These are phyloP conservation scores for Hemerocallis citrina DNA, from an alignment of 106 monocot genomes.

Conservation along the genomic window DNA sequence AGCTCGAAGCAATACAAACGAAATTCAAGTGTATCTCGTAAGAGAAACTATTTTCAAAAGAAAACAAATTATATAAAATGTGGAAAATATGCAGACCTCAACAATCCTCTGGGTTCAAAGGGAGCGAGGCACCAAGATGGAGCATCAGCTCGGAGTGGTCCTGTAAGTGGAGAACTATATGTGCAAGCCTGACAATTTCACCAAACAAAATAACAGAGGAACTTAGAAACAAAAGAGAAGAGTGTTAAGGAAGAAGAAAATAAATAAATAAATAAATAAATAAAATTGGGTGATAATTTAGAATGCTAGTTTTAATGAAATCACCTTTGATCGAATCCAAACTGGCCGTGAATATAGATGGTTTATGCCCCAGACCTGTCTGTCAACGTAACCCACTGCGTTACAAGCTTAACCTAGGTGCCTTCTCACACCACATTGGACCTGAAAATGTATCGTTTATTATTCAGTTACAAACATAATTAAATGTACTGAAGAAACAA, in stretches of 20 bases:
- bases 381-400: conserved; percentile 33
- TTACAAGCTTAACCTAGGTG: conserved; percentile 33
- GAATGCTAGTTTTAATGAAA: too few species aligned
- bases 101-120: conserved; percentile 76
- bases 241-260: too few species aligned
- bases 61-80: background rate
- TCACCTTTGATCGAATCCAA: conserved; percentile 27
- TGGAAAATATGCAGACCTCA: conserved; percentile 32
- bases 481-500: background rate
- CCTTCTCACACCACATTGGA: conserved; percentile 34
- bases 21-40: background rate
- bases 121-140: conserved; percentile 72
- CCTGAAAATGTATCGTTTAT: conserved; percentile 20
- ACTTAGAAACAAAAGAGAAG: too few species aligned
- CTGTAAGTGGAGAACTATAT: conserved; percentile 35
- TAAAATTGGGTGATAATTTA: background rate
- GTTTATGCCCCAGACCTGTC: conserved; percentile 34
- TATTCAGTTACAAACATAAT: background rate
- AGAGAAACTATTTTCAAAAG: background rate
- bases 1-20: conserved; percentile 16
- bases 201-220: background rate
- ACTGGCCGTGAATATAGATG: conserved; percentile 29
- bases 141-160: conserved; percentile 48
- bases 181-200: conserved; percentile 36
- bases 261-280: too few species aligned